Evolutionary conservation across 371 early-diverging fungal species (phyloP).

Genomic region (Mortierella sp.): DNA sequence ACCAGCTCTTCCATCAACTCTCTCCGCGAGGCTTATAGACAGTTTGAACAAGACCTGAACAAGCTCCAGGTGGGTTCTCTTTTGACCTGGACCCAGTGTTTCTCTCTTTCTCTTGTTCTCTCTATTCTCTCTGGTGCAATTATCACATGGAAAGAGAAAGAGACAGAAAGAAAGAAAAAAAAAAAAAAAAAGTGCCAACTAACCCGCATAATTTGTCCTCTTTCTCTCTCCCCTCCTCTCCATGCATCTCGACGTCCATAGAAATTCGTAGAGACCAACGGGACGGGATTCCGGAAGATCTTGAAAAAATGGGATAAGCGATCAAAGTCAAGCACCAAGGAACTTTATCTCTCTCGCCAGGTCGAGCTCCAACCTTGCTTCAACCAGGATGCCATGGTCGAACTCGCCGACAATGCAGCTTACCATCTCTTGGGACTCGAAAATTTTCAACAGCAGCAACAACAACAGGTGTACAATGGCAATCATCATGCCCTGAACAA

Average conservation of each 20-base stretch:
- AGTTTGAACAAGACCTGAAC: slow-evolving; percentile 92
- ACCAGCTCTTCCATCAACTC: slow-evolving; percentile 69
- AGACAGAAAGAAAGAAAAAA: no score
- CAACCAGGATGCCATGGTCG: slow-evolving; percentile 89
- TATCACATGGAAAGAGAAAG: no score
- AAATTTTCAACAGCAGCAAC: slow-evolving; percentile 14
- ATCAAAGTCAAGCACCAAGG: slow-evolving; percentile 92
- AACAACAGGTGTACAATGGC: no score
- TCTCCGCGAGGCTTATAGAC: slow-evolving; percentile 87
- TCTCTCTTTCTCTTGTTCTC: no score
- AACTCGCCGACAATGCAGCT: slow-evolving; percentile 85
- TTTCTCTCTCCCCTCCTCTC: not conserved
- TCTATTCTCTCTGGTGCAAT: not conserved
- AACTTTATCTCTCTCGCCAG: slow-evolving; percentile 93
- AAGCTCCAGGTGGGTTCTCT: slow-evolving; percentile 83
- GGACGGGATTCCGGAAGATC: slow-evolving; percentile 95
- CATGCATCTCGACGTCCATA: slow-evolving; percentile 28
- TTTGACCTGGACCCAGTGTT: not conserved
- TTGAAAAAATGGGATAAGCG: slow-evolving; percentile 99
- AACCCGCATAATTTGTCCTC: not conserved
- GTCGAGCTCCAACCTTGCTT: slow-evolving; percentile 96
- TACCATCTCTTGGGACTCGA: slow-evolving; percentile 47
- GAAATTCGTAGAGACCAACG: slow-evolving; percentile 96
- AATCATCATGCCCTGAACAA: slow-evolving; percentile 3
- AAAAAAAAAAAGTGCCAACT: no score